phyloP scores from a whole-genome alignment of 805 yeast species.

The Wickerhamiella azymoides region DNA sequence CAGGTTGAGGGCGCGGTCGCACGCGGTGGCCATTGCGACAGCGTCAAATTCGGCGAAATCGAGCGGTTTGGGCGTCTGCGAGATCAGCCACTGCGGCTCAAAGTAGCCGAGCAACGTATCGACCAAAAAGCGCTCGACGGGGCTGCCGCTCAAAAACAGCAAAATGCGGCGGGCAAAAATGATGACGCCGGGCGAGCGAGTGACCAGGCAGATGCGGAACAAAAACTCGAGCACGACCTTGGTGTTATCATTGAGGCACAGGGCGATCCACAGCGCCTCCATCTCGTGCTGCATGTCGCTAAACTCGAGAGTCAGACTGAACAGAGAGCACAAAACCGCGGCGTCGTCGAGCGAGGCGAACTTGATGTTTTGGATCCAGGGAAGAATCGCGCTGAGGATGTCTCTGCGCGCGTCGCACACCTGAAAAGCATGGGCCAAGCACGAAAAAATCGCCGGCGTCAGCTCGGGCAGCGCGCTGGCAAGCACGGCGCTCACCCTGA shows the following conservation, averaged over 20 bases:
- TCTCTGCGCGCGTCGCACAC: slow-evolving; percentile 56
- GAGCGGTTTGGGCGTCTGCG: slow-evolving; percentile 34
- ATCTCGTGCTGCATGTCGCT: slow-evolving; percentile 75
- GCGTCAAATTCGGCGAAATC: slow-evolving; percentile 26
- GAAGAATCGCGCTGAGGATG: slow-evolving; percentile 62
- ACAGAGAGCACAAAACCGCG: slow-evolving; percentile 51
- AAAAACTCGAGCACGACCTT: slow-evolving; percentile 60
- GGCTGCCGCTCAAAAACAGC: slow-evolving; percentile 41
- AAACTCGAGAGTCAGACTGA: slow-evolving; percentile 72
- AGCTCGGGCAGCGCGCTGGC: slow-evolving; percentile 48
- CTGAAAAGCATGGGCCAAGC: slow-evolving; percentile 55
- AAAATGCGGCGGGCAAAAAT: slow-evolving; percentile 70
- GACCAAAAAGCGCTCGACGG: slow-evolving; percentile 40
- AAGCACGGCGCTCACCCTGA: slow-evolving; percentile 61
- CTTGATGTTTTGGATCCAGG: slow-evolving; percentile 85
- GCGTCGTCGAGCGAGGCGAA: slow-evolving; percentile 31
- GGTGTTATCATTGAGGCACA: slow-evolving; percentile 71
- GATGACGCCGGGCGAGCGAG: slow-evolving; percentile 60
- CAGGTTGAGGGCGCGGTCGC: slow-evolving; percentile 29
- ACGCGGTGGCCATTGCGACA: slow-evolving; percentile 37
- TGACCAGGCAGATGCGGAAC: slow-evolving; percentile 49
- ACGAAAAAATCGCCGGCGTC: slow-evolving; percentile 50
- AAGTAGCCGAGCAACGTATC: slow-evolving; percentile 56
- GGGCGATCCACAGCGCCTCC: slow-evolving; percentile 88
- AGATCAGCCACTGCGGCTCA: slow-evolving; percentile 84